phyloP scores from a whole-genome alignment of 192 early-diverging fungal genomes.

The Coemansia umbellata region DNA sequence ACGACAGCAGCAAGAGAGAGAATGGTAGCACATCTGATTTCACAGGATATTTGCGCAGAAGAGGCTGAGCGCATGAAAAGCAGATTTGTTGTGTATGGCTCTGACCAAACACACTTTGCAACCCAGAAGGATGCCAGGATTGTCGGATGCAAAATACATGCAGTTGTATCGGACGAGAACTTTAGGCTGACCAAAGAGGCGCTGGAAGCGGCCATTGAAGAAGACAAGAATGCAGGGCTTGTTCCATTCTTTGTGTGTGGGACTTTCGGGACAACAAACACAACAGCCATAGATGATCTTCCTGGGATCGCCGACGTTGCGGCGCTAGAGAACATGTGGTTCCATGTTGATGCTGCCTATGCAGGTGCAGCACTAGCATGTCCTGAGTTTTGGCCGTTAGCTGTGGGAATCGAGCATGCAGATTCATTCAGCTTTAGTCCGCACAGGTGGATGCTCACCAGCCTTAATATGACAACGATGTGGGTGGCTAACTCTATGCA shows the following conservation, averaged over 20 bases:
- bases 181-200: slow-evolving; percentile 29
- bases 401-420: slow-evolving; percentile 34
- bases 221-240: slow-evolving; percentile 41
- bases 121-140: slow-evolving; percentile 50
- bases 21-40: slow-evolving; percentile 3
- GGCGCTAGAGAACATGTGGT: slow-evolving; percentile 39
- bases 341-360: slow-evolving; percentile 57
- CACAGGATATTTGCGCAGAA: slow-evolving; percentile 1
- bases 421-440: slow-evolving; percentile 55
- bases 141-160: slow-evolving; percentile 26
- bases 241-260: slow-evolving; percentile 54
- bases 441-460: slow-evolving; percentile 56
- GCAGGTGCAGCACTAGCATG: slow-evolving; percentile 53
- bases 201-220: slow-evolving; percentile 29
- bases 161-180: slow-evolving; percentile 35
- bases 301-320: slow-evolving; percentile 45
- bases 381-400: slow-evolving; percentile 45
- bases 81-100: slow-evolving; percentile 52
- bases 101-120: slow-evolving; percentile 52
- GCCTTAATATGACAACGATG: slow-evolving; percentile 51
- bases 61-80: slow-evolving; percentile 8
- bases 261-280: slow-evolving; percentile 57
- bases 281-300: slow-evolving; percentile 50
- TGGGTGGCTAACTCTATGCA: slow-evolving; percentile 42
- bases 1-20: slow-evolving; percentile 52